Evolutionary conservation across 2,329 filamentous ascomycete genomes (phyloP), one percentile per base, ranked within the genome.

Genomic region (Aureobasidium melanogenum): DNA sequence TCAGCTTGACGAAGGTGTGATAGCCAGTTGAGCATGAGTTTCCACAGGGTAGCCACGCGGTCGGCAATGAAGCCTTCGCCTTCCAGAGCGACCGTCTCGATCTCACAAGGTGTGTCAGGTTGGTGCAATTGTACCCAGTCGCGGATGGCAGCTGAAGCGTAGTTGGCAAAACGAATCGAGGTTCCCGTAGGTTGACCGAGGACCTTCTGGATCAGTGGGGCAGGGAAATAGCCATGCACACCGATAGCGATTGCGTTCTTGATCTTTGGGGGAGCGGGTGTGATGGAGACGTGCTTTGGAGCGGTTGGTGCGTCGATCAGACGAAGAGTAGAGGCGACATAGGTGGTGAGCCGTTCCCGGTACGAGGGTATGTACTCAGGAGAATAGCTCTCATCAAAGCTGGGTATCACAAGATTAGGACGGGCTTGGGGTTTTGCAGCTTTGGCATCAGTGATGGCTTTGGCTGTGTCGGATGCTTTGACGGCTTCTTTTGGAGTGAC

Each of bases 181-280:
- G 94, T 99, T 6, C 94, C 94, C 0, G 92, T 99, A 0, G 94
- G 94, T 68, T 96, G 93, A 0, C 94, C 94, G 17, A 97, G 87
- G 67, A 99, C 88, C 22, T 88, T 88, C n/a, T 94, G 87, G 38
- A 99, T 81, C 44, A 95, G 84, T 0, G 88, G 84, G 0, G 91
- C 91, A 0, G 94, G 94, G 66, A 97, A 97, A 63, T 96, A 88
- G 0, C 94, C 94, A 72, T 99, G 94, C 1, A 99, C 85, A 41
- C 94, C 94, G 66, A 99, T 96, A 1, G 92, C 91, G 5, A 99
- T 81, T 14, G 94, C 94, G 66, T 88, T 94, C 69, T 85, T 90
- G 50, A 97, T 85, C 65, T 83, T 88, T 32, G 69, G 67, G 0
- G 84, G 80, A 8, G 88, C 84, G 47, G 85, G 85, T 7, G 84